Evolutionary conservation across 1,284 basidiomycete genomes (phyloP), one percentile per base, ranked within the genome.

Genomic region (Ganoderma meredithae): DNA sequence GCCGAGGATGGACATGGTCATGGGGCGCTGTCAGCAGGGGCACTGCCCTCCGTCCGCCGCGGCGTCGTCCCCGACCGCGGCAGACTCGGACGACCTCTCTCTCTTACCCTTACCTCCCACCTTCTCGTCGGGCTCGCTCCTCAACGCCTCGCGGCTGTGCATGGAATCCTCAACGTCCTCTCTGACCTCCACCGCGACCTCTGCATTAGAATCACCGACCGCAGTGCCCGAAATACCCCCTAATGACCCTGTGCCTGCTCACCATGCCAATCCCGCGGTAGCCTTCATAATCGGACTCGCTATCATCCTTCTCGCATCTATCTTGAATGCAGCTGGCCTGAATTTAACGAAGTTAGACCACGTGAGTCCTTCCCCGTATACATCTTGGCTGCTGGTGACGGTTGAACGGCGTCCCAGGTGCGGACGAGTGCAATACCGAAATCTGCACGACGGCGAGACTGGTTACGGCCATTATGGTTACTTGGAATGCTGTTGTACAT

Each of bases 291-390:
- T 94, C 69, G 93, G 94, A 8, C 86, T 95, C 65, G 80, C 88
- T 49, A 95, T 96, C 74, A 88, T 95, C 56, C 81, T 92, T 1
- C 82, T 92, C 17, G 92, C 95, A 0, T 93, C 91, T 9, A 86
- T 95, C 15, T 84, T 95, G 73, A 96, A 95, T 75, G 95, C 94
- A 52, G 92, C 91, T 0, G 94, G 95, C 27, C 83, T 95, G 59
- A 95, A 95, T 77, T 81, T 95, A 69, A 93, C 92, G 56, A 95
- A 95, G 78, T 80, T 95, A 43, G 94, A 95, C 79, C 92, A 94
- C 86, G 92, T 92, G 71, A 70, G 86, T 76, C n/a, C 64, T 59
- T 44, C 31, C 13, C 33, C 22, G 13, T 40, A 49, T 41, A 19
- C 63, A 7, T 64, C 39, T 15, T 41, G 58, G 8, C 36, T 27